Conservation (phyloP, 805 yeast species). For the Ogataea glucozyma region DNA sequence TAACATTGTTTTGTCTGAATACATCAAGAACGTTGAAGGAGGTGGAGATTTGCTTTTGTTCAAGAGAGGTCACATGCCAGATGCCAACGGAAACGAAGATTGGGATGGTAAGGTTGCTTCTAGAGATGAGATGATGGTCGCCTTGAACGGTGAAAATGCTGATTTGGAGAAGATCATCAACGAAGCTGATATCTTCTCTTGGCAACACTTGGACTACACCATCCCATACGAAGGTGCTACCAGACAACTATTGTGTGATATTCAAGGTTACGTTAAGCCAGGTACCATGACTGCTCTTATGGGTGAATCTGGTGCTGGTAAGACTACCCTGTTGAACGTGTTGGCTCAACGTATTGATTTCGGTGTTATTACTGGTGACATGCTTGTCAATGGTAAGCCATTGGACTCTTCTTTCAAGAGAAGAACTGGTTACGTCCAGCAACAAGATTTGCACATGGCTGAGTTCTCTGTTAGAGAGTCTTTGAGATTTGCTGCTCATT, state of each 20-base stretch:
- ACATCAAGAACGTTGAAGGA: constrained; percentile 25
- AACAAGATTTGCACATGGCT: constrained; percentile 53
- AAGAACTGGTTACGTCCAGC: constrained; percentile 57
- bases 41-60: constrained; percentile 39
- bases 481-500: constrained; percentile 48
- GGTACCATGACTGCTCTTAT: constrained; percentile 59
- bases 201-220: constrained; percentile 62
- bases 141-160: constrained; percentile 26
- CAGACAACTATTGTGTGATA: constrained; percentile 43
- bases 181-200: constrained; percentile 49
- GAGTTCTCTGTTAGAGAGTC: constrained; percentile 54
- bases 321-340: constrained; percentile 55
- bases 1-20: constrained; percentile 31
- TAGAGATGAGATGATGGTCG: constrained; percentile 27
- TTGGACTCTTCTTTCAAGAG: constrained; percentile 53
- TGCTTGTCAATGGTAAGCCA: constrained; percentile 54
- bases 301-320: constrained; percentile 68
- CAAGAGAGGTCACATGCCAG: constrained; percentile 43
- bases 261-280: constrained; percentile 48
- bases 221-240: constrained; percentile 49
- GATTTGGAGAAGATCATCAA: constrained; percentile 24
- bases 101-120: constrained; percentile 42
- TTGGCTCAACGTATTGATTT: constrained; percentile 52
- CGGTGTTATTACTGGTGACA: constrained; percentile 57
- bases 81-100: constrained; percentile 33